Percentiles rank a stretch among this genome's conserved stretches.
Conservation (phyloP, 352 stramenopile genomes). For the Elongisporangium senticosum region DNA sequence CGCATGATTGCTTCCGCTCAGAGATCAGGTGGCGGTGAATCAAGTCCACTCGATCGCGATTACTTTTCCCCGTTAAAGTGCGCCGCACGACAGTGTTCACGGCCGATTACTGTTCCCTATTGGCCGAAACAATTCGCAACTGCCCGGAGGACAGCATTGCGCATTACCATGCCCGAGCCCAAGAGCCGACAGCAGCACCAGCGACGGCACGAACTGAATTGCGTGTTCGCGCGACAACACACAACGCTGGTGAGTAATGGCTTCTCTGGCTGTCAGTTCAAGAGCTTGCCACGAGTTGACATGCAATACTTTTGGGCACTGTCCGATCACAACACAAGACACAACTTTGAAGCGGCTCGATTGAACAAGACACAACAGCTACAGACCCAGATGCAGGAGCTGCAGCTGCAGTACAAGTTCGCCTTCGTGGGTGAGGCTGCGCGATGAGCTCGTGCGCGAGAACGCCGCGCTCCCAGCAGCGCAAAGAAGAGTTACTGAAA, state of each 20-base stretch:
- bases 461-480: neutral
- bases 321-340: neutral
- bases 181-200: neutral
- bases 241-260: neutral
- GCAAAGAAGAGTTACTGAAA: neutral
- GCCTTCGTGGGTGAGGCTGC: neutral
- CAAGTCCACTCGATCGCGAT: too few species aligned
- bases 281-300: neutral
- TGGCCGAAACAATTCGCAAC: too few species aligned
- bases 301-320: neutral
- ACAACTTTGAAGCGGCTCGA: too few species aligned
- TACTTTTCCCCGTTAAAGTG: too few species aligned
- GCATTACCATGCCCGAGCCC: neutral
- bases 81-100: too few species aligned
- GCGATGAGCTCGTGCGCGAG: neutral
- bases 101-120: too few species aligned
- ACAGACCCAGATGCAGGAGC: neutral
- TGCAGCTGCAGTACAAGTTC: neutral
- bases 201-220: neutral
- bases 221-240: neutral
- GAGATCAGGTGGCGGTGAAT: too few species aligned
- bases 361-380: neutral
- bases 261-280: neutral
- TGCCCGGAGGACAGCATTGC: too few species aligned
- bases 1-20: too few species aligned